Conservation (phyloP, 768 basidiomycete genomes). For the Naganishia onofrii region DNA sequence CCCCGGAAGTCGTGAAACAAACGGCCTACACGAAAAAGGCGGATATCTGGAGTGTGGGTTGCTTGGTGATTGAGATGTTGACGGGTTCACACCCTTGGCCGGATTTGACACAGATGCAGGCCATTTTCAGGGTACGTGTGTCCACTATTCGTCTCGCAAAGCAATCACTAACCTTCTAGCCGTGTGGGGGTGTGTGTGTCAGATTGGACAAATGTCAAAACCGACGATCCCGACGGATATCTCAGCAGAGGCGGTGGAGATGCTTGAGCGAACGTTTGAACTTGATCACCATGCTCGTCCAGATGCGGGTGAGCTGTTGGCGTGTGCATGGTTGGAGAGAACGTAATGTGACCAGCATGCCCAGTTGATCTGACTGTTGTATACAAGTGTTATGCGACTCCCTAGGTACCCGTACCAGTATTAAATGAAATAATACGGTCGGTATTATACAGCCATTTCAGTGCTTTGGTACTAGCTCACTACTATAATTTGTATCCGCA, state of each 20-base stretch:
- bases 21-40: constrained; percentile 85
- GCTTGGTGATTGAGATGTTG: constrained; percentile 92
- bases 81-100: constrained; percentile 96
- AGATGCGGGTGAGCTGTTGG: constrained; percentile 70
- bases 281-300: constrained; percentile 77
- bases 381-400: neutral
- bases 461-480: too few species aligned
- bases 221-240: constrained; percentile 89
- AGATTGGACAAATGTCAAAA: constrained; percentile 89
- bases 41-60: constrained; percentile 95
- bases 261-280: constrained; percentile 84
- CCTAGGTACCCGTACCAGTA: too few species aligned
- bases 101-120: constrained; percentile 96
- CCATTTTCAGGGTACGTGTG: constrained; percentile 82
- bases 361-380: neutral
- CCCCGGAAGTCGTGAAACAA: constrained; percentile 96
- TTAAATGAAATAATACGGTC: too few species aligned
- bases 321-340: constrained; percentile 66
- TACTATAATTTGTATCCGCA: too few species aligned
- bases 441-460: too few species aligned
- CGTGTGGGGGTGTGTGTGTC: too few species aligned
- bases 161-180: neutral
- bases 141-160: constrained; percentile 32
- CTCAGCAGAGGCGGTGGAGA: constrained; percentile 79
- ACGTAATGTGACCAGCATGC: neutral